Evolutionary conservation across 495 filamentous ascomycete genomes (phyloP).

Genomic region (Trichoderma gamsii): DNA sequence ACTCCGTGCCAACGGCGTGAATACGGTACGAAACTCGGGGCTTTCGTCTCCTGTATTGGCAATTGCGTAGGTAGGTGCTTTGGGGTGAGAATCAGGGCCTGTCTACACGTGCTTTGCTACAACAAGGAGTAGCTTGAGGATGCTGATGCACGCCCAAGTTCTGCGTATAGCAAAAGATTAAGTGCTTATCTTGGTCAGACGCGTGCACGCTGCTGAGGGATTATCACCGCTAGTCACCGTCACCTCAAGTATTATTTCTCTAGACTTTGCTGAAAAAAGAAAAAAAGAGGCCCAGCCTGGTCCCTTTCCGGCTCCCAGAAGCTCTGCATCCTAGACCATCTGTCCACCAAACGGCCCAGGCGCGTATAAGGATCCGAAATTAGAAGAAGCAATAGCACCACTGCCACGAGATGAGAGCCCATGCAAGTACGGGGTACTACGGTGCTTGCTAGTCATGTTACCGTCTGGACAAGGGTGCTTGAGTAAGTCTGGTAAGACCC

Average conservation of each 20-base stretch:
- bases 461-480: not conserved
- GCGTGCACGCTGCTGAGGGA: not conserved
- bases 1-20: slow-evolving; percentile 1
- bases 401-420: slow-evolving; percentile 14
- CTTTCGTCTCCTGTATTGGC: not conserved
- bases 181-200: slow-evolving; percentile 6
- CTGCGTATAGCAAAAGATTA: not conserved
- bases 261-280: not conserved
- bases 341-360: not conserved
- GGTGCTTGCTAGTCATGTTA: not conserved
- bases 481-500: not conserved
- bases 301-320: not conserved
- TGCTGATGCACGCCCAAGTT: not conserved
- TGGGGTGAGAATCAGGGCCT: not conserved
- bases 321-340: not conserved
- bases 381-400: slow-evolving; percentile 8
- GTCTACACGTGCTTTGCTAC: not conserved
- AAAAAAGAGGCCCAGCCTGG: not conserved
- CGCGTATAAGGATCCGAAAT: slow-evolving; percentile 7
- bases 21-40: not conserved
- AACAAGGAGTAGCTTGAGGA: not conserved
- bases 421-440: slow-evolving; percentile 11
- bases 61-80: not conserved
- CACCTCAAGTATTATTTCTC: not conserved
- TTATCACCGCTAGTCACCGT: not conserved